phyloP scores from a whole-genome alignment of 192 early-diverging fungal genomes.

The Dissophora globulifera region DNA sequence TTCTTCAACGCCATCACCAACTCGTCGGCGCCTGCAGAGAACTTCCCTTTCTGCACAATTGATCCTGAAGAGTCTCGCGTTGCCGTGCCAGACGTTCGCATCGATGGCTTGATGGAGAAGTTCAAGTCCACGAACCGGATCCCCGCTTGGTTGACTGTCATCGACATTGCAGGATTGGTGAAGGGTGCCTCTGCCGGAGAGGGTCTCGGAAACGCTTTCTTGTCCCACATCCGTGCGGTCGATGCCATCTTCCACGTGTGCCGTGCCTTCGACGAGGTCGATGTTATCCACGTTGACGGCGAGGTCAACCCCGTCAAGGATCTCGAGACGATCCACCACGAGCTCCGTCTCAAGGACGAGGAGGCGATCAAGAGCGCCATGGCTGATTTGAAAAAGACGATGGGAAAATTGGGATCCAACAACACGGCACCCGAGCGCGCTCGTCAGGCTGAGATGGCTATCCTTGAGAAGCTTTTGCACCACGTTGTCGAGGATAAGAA shows the following conservation, averaged over 20 bases:
- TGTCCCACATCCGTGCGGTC: constrained; percentile 90
- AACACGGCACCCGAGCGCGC: constrained; percentile 86
- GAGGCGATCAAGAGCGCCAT: constrained; percentile 84
- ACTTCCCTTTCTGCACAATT: constrained; percentile 98
- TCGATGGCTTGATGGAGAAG: constrained; percentile 71
- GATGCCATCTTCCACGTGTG: constrained; percentile 89
- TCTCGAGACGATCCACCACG: constrained; percentile 94
- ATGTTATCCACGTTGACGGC: constrained; percentile 93
- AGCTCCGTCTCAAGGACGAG: constrained; percentile 93
- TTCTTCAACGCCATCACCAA: constrained; percentile 88
- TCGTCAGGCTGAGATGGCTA: constrained; percentile 87
- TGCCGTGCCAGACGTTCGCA: constrained; percentile 89
- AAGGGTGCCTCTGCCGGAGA: constrained; percentile 85
- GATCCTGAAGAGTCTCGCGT: constrained; percentile 93
- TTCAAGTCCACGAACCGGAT: constrained; percentile 75
- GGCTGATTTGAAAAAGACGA: constrained; percentile 72
- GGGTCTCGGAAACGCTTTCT: constrained; percentile 93
- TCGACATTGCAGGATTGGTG: constrained; percentile 99
- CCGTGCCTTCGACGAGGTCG: constrained; percentile 91
- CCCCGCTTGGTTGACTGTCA: constrained; percentile 88
- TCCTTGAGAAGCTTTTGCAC: constrained; percentile 76
- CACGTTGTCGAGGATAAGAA: constrained; percentile 80
- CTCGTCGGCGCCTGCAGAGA: constrained; percentile 80
- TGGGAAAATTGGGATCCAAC: constrained; percentile 79
- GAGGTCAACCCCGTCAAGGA: constrained; percentile 92